Conservation (phyloP, 148 eudicot genomes). For the Mesembryanthemum crystallinum region DNA sequence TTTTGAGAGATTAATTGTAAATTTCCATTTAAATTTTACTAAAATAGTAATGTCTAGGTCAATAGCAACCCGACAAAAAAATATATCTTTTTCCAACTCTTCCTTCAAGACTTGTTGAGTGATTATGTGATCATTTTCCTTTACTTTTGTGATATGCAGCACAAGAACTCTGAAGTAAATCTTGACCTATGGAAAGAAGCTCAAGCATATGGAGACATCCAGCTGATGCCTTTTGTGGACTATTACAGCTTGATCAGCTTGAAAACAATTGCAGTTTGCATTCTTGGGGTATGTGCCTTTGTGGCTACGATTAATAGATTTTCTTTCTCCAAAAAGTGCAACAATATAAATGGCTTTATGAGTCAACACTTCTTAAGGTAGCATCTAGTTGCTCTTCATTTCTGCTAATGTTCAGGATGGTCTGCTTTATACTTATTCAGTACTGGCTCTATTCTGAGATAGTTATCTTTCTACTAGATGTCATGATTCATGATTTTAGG, state of each 20-base stretch:
- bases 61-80: too few relatives aligned
- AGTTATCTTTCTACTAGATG: neutral
- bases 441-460: neutral
- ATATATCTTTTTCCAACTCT: too few relatives aligned
- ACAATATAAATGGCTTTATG: neutral
- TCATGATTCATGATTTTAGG: too few relatives aligned
- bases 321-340: neutral
- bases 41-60: too few relatives aligned
- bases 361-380: neutral
- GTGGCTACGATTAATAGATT: slow-evolving; percentile 16
- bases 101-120: neutral
- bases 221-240: slow-evolving; percentile 96
- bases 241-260: slow-evolving; percentile 81
- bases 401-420: neutral
- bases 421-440: neutral
- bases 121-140: slow-evolving; percentile 5
- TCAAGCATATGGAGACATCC: slow-evolving; percentile 84
- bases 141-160: slow-evolving; percentile 43
- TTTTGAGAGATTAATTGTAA: too few relatives aligned
- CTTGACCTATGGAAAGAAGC: slow-evolving; percentile 83
- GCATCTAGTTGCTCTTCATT: neutral
- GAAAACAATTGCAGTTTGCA: slow-evolving; percentile 86
- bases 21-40: too few relatives aligned
- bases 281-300: slow-evolving; percentile 61
- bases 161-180: slow-evolving; percentile 74